Base-by-base conservation (phyloP, 2,329 filamentous ascomycete species). In the Ascochyta clinopodiicola region DNA sequence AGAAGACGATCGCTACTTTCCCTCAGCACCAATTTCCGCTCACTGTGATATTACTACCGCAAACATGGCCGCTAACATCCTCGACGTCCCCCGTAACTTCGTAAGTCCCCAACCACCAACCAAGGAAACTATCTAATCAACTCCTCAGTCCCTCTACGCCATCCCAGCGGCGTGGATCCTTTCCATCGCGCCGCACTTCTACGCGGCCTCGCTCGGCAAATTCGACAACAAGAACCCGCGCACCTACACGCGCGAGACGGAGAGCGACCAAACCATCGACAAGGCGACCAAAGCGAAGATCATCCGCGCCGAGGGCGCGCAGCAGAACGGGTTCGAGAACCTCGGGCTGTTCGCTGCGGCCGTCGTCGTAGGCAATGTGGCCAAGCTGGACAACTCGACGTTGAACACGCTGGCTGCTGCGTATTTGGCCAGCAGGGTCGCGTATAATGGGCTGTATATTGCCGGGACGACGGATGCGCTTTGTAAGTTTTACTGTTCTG, bases 171-270 rank as follows among this genome's bases (percentile, higher is more conserved):
- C 49, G 12, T 46, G 49, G 42, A 12, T 31, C 1, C 42, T 52
- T 29, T 52, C 43, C 27, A 46, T 46, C 43, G 36, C 17, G 1
- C 49, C 49, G 3, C 49, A 46, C 42, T 52, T 52, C 43, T 52
- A 52, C 42, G 49, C 49, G 2, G 49, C 36, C 21, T 52, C 42
- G 10, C 42, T 46, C 6, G 49, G 49, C 12, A 52, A 40, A 34
- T 45, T 52, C 24, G 49, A 52, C 36, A 52, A 45, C 49, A 45
- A 52, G 17, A 52, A 45, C 22, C 49, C 49, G 7, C 35, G 49
- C 21, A 42, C 49, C 15, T 52, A 46, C 49, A 52, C 43, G n/a
- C 49, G 36, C 22, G 49, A 40, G 36, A 52, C 43, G 10, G 49
- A 52, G n/a, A 17, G 42, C n/a, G 49, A 46, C 13, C 42, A 46